phyloP scores from a whole-genome alignment of 2,329 filamentous ascomycete species.

The Hymenoscyphus infarciens region DNA sequence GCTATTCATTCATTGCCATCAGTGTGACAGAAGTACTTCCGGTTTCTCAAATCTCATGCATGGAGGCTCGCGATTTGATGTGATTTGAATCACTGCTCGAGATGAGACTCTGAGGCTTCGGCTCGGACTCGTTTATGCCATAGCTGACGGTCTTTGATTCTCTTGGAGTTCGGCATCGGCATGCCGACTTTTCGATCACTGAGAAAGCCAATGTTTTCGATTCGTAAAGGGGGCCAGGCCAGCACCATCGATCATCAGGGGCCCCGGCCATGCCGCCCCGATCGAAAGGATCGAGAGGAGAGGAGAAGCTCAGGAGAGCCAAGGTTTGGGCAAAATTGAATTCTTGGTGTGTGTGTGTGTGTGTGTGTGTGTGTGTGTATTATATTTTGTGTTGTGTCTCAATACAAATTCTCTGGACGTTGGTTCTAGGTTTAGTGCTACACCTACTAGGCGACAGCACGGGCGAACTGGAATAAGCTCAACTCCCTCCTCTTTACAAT shows the following conservation, averaged over 20 bases:
- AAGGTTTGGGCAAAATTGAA: too few relatives aligned
- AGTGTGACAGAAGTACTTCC: background rate
- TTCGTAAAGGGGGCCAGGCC: background rate
- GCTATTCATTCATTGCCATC: background rate
- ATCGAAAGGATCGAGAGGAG: too few relatives aligned
- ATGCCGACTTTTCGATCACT: background rate
- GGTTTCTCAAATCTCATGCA: background rate
- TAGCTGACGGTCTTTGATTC: background rate
- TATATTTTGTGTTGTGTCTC: background rate
- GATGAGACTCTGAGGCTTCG: background rate
- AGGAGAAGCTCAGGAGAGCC: too few relatives aligned
- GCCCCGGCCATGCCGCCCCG: too few relatives aligned
- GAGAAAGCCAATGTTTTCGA: background rate
- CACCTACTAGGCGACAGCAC: background rate
- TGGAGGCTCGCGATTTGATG: background rate
- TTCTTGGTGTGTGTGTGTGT: background rate
- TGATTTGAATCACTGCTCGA: background rate
- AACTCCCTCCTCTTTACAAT: background rate
- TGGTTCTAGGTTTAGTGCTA: constrained; percentile 1
- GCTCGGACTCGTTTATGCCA: background rate
- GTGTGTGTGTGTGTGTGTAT: too few relatives aligned
- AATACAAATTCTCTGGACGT: background rate
- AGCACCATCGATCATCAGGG: too few relatives aligned
- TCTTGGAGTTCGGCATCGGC: constrained; percentile 1
- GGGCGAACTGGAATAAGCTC: background rate